phyloP scores from a whole-genome alignment of 148 eudicot genomes.

The Amaranthus cruentus region DNA sequence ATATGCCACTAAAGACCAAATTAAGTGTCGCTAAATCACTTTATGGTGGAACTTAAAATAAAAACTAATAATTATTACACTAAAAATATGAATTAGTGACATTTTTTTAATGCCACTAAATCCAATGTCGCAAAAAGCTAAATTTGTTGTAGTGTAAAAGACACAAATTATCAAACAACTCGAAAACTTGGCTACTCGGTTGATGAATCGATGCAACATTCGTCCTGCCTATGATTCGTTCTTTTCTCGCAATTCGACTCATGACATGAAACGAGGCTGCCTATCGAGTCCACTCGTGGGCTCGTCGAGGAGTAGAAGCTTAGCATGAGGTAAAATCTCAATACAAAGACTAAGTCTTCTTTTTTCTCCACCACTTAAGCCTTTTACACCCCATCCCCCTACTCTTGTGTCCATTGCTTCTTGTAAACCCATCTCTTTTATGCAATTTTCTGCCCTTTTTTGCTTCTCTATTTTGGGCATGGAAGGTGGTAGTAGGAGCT shows the following conservation, averaged over 20 bases:
- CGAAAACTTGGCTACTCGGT: slow-evolving; percentile 57
- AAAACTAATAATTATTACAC: too few species aligned
- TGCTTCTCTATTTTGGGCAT: slow-evolving; percentile 20
- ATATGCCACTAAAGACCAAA: too few species aligned
- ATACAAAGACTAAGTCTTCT: slow-evolving; percentile 32
- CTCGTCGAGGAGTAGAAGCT: slow-evolving; percentile 33
- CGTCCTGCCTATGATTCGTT: slow-evolving; percentile 30
- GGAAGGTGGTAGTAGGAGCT: slow-evolving; percentile 23
- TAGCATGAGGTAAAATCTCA: slow-evolving; percentile 28
- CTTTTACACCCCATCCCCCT: slow-evolving; percentile 32
- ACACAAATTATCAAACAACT: slow-evolving; percentile 49
- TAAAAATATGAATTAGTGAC: too few species aligned
- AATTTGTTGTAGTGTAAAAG: too few species aligned
- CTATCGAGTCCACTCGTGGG: slow-evolving; percentile 37
- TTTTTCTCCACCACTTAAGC: slow-evolving; percentile 32
- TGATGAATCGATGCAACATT: slow-evolving; percentile 61
- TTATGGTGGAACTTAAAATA: too few species aligned
- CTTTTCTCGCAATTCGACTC: slow-evolving; percentile 31
- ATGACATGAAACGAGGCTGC: slow-evolving; percentile 70
- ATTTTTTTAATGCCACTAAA: too few species aligned
- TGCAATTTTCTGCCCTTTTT: slow-evolving; percentile 24
- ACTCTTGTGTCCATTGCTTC: slow-evolving; percentile 22
- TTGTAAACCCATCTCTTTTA: slow-evolving; percentile 31
- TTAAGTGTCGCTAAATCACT: too few species aligned
- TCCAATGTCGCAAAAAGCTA: too few species aligned